A percentile compares a stretch with the other conserved stretches of the same genome.
phyloP scores from a whole-genome alignment of 495 filamentous ascomycete genomes.

The Trichodelitschia bisporula region DNA sequence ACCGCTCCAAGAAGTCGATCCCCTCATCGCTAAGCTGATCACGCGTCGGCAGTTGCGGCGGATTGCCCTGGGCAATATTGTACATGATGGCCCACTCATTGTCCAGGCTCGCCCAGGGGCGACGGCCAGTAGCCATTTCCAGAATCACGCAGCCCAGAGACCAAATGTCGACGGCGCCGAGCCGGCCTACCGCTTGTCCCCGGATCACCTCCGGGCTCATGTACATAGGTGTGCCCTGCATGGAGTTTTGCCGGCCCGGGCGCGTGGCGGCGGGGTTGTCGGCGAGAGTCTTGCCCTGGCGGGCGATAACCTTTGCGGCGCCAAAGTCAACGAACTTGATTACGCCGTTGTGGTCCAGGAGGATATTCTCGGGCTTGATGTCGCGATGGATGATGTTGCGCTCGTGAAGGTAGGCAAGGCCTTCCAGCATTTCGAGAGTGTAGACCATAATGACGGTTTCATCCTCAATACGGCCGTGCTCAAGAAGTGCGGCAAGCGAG shows the following conservation, averaged over 20 bases:
- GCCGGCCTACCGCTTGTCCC: slow-evolving; percentile 46
- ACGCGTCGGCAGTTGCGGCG: slow-evolving; percentile 50
- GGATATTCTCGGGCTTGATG: slow-evolving; percentile 97
- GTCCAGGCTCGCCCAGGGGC: slow-evolving; percentile 91
- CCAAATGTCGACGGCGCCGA: slow-evolving; percentile 89
- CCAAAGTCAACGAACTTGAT: slow-evolving; percentile 99
- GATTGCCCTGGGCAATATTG: slow-evolving; percentile 93
- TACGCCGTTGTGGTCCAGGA: slow-evolving; percentile 90
- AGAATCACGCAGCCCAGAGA: slow-evolving; percentile 90
- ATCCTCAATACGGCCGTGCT: slow-evolving; percentile 92
- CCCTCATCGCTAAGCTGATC: slow-evolving; percentile 71
- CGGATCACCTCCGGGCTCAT: slow-evolving; percentile 99
- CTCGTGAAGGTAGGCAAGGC: slow-evolving; percentile 84
- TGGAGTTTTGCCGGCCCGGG: slow-evolving; percentile 35
- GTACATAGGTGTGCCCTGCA: slow-evolving; percentile 98
- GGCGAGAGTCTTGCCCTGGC: slow-evolving; percentile 52
- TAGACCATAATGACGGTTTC: slow-evolving; percentile 98
- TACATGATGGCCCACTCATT: slow-evolving; percentile 99
- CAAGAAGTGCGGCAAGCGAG: slow-evolving; percentile 68
- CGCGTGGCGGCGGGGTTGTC: slow-evolving; percentile 19
- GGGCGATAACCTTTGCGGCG: slow-evolving; percentile 88
- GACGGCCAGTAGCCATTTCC: slow-evolving; percentile 88
- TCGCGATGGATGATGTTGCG: slow-evolving; percentile 79
- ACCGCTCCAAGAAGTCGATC: slow-evolving; percentile 68
- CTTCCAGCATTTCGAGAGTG: slow-evolving; percentile 83